These are phyloP conservation scores for Haematococcus sp. DNA, from an alignment of 139 green algal genomes.

Conservation along the genomic window DNA sequence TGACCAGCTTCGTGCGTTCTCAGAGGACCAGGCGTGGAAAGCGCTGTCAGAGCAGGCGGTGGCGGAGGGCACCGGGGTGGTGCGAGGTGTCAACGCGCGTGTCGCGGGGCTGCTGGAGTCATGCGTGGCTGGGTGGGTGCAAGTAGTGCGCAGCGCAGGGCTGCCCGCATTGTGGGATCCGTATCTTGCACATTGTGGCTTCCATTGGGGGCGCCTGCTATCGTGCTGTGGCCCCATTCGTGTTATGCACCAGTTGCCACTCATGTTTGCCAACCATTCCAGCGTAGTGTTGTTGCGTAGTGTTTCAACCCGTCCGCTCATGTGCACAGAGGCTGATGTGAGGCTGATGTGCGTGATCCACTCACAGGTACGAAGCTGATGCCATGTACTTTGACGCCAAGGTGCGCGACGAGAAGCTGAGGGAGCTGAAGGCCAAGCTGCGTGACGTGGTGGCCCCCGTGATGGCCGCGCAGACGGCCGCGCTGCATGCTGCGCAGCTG, in stretches of 20 bases:
- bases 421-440: constrained; percentile 62
- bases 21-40: constrained; percentile 58
- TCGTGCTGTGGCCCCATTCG: background rate
- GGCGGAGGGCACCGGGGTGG: constrained; percentile 19
- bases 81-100: constrained; percentile 63
- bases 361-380: constrained; percentile 88
- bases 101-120: constrained; percentile 54
- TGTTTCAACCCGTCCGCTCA: no score
- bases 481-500: constrained; percentile 19
- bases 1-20: constrained; percentile 66
- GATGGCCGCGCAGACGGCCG: constrained; percentile 55
- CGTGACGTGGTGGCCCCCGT: constrained; percentile 35
- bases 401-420: constrained; percentile 62
- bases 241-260: background rate
- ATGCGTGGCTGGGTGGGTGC: constrained; percentile 64
- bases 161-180: no score
- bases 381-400: constrained; percentile 82
- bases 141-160: constrained; percentile 9
- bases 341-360: no score
- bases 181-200: no score
- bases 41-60: constrained; percentile 39
- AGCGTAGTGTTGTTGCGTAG: no score
- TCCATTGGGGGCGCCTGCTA: background rate
- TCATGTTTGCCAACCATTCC: no score
- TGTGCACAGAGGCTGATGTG: no score